Conservation (phyloP, 306 rosid species). For the Fragaria ananassa region DNA sequence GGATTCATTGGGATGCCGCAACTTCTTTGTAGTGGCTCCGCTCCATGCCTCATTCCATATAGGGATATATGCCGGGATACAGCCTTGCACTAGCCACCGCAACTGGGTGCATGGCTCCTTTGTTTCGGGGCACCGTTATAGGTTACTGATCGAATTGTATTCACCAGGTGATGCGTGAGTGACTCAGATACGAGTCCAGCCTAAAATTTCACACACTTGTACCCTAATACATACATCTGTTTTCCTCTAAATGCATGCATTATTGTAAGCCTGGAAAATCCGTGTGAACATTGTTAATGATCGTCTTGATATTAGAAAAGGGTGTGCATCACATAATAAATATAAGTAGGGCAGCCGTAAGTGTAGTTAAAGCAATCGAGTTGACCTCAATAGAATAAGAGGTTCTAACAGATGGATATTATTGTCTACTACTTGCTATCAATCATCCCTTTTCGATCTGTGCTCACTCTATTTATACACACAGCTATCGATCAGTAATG, state of each 20-base stretch:
- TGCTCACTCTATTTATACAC: background rate
- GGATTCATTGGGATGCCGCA: no score
- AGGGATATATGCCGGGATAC: no score
- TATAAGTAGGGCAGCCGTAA: slow-evolving; percentile 22
- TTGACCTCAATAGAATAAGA: background rate
- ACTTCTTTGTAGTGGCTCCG: no score
- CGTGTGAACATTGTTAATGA: background rate
- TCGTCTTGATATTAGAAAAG: background rate
- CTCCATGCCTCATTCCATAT: no score
- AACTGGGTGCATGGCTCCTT: no score
- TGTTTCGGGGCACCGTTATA: no score
- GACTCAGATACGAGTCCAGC: no score
- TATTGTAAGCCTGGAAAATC: background rate
- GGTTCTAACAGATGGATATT: background rate
- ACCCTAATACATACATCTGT: background rate
- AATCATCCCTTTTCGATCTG: background rate
- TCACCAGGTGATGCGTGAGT: no score
- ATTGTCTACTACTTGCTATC: background rate
- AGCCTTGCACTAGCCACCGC: no score
- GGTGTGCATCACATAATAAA: background rate
- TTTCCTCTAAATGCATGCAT: background rate
- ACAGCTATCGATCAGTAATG: background rate
- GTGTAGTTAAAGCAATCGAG: slow-evolving; percentile 2
- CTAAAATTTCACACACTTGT: no score
- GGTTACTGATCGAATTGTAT: no score